Percentiles rank a stretch among this genome's conserved stretches.
Evolutionary conservation across 2,329 filamentous ascomycete species (phyloP).

Genomic region (Penicillium expansum): DNA sequence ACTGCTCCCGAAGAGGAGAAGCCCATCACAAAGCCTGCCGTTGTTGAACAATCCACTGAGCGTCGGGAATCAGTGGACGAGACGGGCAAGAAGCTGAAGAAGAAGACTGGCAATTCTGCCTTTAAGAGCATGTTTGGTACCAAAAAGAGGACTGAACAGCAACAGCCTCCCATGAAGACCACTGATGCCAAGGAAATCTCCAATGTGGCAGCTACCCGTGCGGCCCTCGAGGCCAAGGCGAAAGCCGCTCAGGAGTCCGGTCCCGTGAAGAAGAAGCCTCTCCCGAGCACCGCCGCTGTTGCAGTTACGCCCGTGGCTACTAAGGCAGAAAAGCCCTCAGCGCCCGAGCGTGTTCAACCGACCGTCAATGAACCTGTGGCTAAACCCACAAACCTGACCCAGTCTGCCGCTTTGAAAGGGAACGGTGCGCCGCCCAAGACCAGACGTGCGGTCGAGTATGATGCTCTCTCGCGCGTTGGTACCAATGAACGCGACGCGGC

Average conservation of each 20-base stretch:
- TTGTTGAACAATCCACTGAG: constrained; percentile 26
- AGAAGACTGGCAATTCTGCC: constrained; percentile 42
- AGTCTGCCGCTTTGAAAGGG: constrained; percentile 5
- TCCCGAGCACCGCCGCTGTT: constrained; percentile 18
- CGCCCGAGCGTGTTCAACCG: constrained; percentile 9
- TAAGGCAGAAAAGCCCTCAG: constrained; percentile 8
- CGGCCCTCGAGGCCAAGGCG: constrained; percentile 41
- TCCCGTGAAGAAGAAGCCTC: constrained; percentile 37
- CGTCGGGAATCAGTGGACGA: constrained; percentile 35
- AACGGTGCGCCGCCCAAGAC: constrained; percentile 37
- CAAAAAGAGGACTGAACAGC: constrained; percentile 39
- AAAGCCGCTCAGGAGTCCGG: constrained; percentile 33
- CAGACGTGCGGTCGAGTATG: constrained; percentile 53
- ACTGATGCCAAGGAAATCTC: constrained; percentile 32
- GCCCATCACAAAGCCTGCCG: constrained; percentile 18
- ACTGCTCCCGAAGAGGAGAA: constrained; percentile 18
- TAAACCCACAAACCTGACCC: not conserved
- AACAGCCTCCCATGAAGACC: constrained; percentile 34
- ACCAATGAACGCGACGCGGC: constrained; percentile 48
- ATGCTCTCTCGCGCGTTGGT: constrained; percentile 60
- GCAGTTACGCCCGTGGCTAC: constrained; percentile 3
- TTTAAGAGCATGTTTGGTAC: constrained; percentile 46
- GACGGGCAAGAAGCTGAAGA: constrained; percentile 44
- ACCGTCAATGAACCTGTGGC: constrained; percentile 25
- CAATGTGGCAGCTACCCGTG: constrained; percentile 44